Base-by-base conservation (phyloP, 495 filamentous ascomycete genomes). In the Penicillium goetzii region DNA sequence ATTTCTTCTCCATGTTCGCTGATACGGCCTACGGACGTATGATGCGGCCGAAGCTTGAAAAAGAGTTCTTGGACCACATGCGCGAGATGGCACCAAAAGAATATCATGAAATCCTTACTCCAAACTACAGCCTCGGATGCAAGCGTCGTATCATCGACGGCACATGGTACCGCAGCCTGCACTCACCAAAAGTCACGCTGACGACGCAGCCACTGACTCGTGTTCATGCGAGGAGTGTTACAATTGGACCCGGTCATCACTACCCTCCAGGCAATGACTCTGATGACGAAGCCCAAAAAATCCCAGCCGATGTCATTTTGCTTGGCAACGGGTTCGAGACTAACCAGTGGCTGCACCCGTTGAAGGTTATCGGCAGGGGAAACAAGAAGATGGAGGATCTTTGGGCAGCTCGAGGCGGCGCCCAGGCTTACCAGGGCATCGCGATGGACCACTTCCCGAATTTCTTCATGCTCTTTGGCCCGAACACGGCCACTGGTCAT, bases 361-460 rank as follows among this genome's bases (percentile, higher is more conserved):
- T 76, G n/a, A 67, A 67, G 12, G 70, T 76, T 34, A 72, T 70
- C 32, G 87, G 87, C 3, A 77, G 72, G 65, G 71, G 70, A 11
- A 82, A 80, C 33, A 78, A 77, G 55, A 71, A 76, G 36, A 72
- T 90, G 28, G 71, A 84, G 30, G 77, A 86, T 47, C 71, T 83
- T 0, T 89, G 85, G 81, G 75, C 83, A 0, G 76, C 81, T 70
- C 74, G 81, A 70, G 89, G 90, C 59, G 85, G 85, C 0, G 72
- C 87, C 0, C 85, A 86, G 60, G 84, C 87, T 6, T 90, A 90
- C 69, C 81, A 84, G 57, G 86, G 86, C 4, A 84, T 83, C 47
- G 85, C 87, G 4, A 78, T 90, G 74, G 84, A 88, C 59, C 80
- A 81, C 0, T 90, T 88, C 68, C 88, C 88, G 0, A 90, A 90